These are phyloP conservation scores for Sporothrix humicola DNA, from an alignment of 2,329 filamentous ascomycete species.

Conservation along the genomic window DNA sequence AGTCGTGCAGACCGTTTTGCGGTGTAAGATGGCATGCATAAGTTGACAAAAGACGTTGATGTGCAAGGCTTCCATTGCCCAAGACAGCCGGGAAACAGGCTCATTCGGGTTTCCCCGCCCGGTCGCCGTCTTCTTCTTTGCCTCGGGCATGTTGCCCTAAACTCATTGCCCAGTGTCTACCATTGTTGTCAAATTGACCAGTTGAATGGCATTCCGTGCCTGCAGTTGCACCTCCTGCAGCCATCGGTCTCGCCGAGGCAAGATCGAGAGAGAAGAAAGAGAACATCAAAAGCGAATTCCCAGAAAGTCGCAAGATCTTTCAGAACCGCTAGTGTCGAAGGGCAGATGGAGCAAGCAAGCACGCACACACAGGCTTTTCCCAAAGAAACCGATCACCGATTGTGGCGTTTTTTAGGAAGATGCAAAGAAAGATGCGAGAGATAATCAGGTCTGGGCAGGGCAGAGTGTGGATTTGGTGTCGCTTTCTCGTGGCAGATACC, in stretches of 20 bases:
- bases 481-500: not conserved
- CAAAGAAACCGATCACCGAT: not conserved
- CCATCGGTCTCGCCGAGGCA: no score
- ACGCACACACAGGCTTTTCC: not conserved
- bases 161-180: no score
- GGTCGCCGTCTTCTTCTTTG: no score
- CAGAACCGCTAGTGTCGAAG: not conserved
- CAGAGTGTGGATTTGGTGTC: not conserved
- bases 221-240: no score
- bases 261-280: no score
- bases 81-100: not conserved
- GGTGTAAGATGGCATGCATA: not conserved
- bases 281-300: not conserved
- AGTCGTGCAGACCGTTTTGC: not conserved
- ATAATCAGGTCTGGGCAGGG: not conserved
- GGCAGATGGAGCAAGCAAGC: not conserved
- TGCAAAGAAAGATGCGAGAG: no score
- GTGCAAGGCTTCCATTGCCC: not conserved
- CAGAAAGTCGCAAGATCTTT: not conserved
- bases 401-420: constrained; percentile 9
- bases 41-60: not conserved
- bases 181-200: no score
- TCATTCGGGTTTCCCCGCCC: constrained; percentile 16
- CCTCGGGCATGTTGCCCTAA: no score
- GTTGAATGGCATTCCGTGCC: no score